Conservation (phyloP, 1,284 basidiomycete species). For the Sanghuangporus weigelae region DNA sequence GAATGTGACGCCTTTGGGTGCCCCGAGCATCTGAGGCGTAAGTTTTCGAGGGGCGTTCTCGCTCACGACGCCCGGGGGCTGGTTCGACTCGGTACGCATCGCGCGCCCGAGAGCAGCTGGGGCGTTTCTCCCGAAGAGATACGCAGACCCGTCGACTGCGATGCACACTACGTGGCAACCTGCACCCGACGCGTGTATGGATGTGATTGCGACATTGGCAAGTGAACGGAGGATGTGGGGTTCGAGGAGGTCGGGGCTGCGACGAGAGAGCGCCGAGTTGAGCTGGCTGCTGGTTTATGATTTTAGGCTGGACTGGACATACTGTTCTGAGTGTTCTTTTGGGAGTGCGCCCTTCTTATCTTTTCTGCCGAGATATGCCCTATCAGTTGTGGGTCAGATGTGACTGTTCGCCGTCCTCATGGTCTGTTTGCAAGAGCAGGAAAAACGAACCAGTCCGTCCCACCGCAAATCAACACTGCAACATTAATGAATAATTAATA, state of each 20-base stretch:
- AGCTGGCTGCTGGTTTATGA: not conserved
- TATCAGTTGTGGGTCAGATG: conserved; percentile 8
- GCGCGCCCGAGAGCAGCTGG: conserved; percentile 52
- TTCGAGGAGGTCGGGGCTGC: conserved; percentile 71
- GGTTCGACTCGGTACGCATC: conserved; percentile 24
- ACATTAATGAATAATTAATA: not conserved
- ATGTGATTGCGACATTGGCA: conserved; percentile 68
- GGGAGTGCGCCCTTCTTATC: conserved; percentile 15
- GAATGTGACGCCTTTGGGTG: conserved; percentile 57
- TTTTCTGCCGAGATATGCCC: conserved; percentile 30
- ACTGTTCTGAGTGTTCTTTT: not conserved
- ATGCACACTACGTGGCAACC: conserved; percentile 74
- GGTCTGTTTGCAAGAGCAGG: not conserved
- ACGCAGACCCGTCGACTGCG: conserved; percentile 74
- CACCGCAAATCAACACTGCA: conserved; percentile 75
- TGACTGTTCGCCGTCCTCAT: not conserved
- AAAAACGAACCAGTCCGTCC: conserved; percentile 72
- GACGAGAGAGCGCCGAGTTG: conserved; percentile 5
- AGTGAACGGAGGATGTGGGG: conserved; percentile 88
- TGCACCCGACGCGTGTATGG: conserved; percentile 68
- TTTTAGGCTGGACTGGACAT: conserved; percentile 11
- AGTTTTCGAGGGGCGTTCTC: conserved; percentile 68
- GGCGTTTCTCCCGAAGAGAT: conserved; percentile 82
- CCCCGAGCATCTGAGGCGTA: conserved; percentile 57
- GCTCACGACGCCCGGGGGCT: conserved; percentile 48